Percentiles rank a stretch among this genome's conserved stretches.
These are phyloP conservation scores for Alternaria sp. DNA, from an alignment of 2,329 filamentous ascomycete genomes.

Conservation along the genomic window DNA sequence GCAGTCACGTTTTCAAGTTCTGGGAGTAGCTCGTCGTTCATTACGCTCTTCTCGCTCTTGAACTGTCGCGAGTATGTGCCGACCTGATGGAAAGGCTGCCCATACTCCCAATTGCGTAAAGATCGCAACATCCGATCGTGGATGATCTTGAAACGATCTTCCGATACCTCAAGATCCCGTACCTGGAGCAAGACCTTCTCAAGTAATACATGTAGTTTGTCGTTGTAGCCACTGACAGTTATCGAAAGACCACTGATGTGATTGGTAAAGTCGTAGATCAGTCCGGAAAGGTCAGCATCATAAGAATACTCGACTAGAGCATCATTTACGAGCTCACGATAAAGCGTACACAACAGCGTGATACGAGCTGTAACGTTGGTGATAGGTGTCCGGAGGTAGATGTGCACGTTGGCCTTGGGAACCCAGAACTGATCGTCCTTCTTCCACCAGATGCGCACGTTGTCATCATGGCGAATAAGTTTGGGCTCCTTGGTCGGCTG, in stretches of 20 bases:
- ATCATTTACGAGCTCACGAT: constrained; percentile 85
- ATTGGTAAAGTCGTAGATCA: constrained; percentile 80
- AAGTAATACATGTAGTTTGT: constrained; percentile 89
- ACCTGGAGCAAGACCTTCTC: constrained; percentile 88
- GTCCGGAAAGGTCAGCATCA: constrained; percentile 89
- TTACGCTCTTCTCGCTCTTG: constrained; percentile 76
- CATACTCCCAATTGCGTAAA: constrained; percentile 86
- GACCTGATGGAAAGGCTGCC: constrained; percentile 89
- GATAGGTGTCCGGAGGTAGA: constrained; percentile 80
- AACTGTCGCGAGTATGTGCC: constrained; percentile 84
- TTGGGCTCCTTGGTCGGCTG: constrained; percentile 77
- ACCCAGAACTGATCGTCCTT: constrained; percentile 99
- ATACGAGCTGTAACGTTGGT: constrained; percentile 82
- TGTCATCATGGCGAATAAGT: constrained; percentile 83
- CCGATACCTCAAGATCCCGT: constrained; percentile 80
- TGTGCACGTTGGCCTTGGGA: constrained; percentile 86
- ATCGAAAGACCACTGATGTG: constrained; percentile 78
- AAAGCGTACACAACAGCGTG: constrained; percentile 78
- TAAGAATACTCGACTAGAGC: constrained; percentile 93
- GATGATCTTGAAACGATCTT: constrained; percentile 90
- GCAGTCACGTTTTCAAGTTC: constrained; percentile 79
- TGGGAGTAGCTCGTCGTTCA: constrained; percentile 79
- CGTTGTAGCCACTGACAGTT: constrained; percentile 89
- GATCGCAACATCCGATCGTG: constrained; percentile 81
- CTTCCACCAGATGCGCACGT: constrained; percentile 91